phyloP scores from a whole-genome alignment of 2,329 filamentous ascomycete species.

The Aspergillus melleus region DNA sequence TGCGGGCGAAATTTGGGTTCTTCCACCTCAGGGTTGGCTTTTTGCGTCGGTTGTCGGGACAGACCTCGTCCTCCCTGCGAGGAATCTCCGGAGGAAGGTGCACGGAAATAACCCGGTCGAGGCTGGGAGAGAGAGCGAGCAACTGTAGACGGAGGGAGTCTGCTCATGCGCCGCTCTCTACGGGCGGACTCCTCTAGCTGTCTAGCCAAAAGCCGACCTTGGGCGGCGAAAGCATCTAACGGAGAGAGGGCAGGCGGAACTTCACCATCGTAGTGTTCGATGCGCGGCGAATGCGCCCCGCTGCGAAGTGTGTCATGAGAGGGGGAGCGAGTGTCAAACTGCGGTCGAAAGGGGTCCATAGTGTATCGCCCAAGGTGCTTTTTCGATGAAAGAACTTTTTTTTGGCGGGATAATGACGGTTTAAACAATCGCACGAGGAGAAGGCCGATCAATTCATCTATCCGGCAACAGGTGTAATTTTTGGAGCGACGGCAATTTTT shows the following conservation, averaged over 20 bases:
- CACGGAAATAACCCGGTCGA: slow-evolving; percentile 79
- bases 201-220: slow-evolving; percentile 82
- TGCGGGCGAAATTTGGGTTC: slow-evolving; percentile 59
- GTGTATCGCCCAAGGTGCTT: slow-evolving; percentile 4
- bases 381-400: slow-evolving; percentile 4
- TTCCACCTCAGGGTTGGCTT: slow-evolving; percentile 39
- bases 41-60: slow-evolving; percentile 41
- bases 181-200: slow-evolving; percentile 79
- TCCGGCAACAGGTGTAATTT: not conserved
- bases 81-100: slow-evolving; percentile 62
- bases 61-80: slow-evolving; percentile 15
- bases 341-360: slow-evolving; percentile 58
- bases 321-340: slow-evolving; percentile 59
- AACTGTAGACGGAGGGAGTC: slow-evolving; percentile 78
- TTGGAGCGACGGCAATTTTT: not conserved
- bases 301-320: slow-evolving; percentile 56
- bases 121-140: slow-evolving; percentile 77
- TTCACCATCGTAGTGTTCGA: slow-evolving; percentile 72
- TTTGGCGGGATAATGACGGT: not conserved
- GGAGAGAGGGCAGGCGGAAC: slow-evolving; percentile 84
- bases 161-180: slow-evolving; percentile 76
- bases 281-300: slow-evolving; percentile 68
- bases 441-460: slow-evolving; percentile 16
- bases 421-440: not conserved
- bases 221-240: slow-evolving; percentile 89